These are phyloP conservation scores for Saxophila tyrrhenica DNA, from an alignment of 495 filamentous ascomycete genomes.

Conservation along the genomic window DNA sequence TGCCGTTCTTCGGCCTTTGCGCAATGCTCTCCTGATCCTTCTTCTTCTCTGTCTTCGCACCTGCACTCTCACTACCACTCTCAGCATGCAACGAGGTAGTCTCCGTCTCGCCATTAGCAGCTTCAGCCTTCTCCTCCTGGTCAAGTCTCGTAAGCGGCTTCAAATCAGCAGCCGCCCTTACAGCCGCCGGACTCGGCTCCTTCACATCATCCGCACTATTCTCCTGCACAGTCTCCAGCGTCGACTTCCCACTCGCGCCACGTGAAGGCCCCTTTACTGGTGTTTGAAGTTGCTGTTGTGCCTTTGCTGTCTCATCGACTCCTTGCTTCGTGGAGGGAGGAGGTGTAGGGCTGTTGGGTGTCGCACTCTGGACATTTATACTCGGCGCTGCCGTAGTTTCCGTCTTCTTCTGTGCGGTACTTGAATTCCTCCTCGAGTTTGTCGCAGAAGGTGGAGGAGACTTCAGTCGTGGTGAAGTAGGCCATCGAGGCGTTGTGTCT, in stretches of 20 bases:
- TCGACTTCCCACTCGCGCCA: slow-evolving; percentile 53
- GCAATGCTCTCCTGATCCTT: slow-evolving; percentile 20
- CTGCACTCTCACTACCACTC: slow-evolving; percentile 52
- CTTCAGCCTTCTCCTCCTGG: slow-evolving; percentile 31
- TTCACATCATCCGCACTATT: slow-evolving; percentile 45
- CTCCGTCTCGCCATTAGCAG: slow-evolving; percentile 26
- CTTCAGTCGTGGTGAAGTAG: slow-evolving; percentile 52
- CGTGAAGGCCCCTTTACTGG: slow-evolving; percentile 32
- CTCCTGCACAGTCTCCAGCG: slow-evolving; percentile 88
- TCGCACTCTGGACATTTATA: slow-evolving; percentile 46
- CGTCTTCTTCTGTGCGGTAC: slow-evolving; percentile 28
- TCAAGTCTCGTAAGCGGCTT: slow-evolving; percentile 29
- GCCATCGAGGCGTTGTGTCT: slow-evolving; percentile 53
- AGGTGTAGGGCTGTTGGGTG: slow-evolving; percentile 37
- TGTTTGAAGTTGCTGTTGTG: background rate
- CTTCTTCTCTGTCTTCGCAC: slow-evolving; percentile 29
- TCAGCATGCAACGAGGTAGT: slow-evolving; percentile 29
- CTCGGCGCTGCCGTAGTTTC: slow-evolving; percentile 27
- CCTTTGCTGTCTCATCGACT: slow-evolving; percentile 34
- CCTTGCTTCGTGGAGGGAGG: slow-evolving; percentile 41
- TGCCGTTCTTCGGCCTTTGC: slow-evolving; percentile 20
- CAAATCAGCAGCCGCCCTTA: slow-evolving; percentile 15
- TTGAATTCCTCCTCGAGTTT: slow-evolving; percentile 21
- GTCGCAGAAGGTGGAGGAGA: slow-evolving; percentile 50
- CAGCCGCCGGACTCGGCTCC: slow-evolving; percentile 13